Evolutionary conservation across 23 red algal genomes (phyloP), one percentile per base, ranked within the genome.

Genomic region (Pyropia yezoensis): DNA sequence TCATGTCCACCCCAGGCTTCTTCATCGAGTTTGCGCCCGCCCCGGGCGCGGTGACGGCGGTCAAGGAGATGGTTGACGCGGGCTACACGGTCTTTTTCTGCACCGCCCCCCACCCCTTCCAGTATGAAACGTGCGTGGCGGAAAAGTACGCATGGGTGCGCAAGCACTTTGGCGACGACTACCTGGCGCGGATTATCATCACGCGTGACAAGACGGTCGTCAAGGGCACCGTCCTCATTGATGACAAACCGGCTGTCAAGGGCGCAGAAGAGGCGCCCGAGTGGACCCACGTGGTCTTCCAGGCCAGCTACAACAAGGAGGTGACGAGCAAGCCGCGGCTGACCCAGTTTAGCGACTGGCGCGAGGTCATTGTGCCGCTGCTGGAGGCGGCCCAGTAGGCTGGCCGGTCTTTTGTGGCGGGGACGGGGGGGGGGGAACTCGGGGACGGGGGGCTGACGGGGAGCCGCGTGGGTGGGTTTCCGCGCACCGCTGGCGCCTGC

Each of bases 61-160:
- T 89, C 16, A 61, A 69, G 8, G 83, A 88, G 50, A 96, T 96
- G 91, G 50, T 57, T 18, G 74, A 26, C n/a, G 65, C 69, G 13
- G 83, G 83, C 33, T 63, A 77, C 33, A 73, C 89, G 22, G 91
- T 96, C 4, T 59, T 80, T 21, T 75, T 96, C 30, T 96, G 91
- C 73, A 85, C 91, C 32, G 83, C 91, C 14, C 91, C 91, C 24
- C 71, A 75, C 52, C 91, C 83, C 52, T 82, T 96, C 52, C 83
- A 96, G 55, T 96, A 81, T n/a, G 91, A 89, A 67, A 80, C 63
- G 23, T 89, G 91, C 70, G 91, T 89, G 20, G 69, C 74, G 60
- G 91, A 89, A 47, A 96, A 96, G 60, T 96, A 89, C 62, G 70
- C 26, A 27, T 96, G 91, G 91, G 76, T 89, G 19, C 79, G 84